These are phyloP conservation scores for Pyrrhoderma noxium DNA, from an alignment of 1,284 basidiomycete genomes.

Conservation along the genomic window DNA sequence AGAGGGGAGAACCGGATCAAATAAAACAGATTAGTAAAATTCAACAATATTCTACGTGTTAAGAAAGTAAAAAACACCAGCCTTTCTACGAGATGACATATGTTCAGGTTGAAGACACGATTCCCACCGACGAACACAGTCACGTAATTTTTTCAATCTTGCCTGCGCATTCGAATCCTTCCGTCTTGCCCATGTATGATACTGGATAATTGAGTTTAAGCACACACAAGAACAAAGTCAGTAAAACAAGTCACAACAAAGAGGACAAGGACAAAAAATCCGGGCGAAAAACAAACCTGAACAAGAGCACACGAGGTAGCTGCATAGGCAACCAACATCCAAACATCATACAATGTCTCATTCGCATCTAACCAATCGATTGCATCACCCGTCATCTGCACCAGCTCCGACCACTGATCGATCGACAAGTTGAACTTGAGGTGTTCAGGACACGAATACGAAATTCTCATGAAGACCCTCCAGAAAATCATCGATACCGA, in stretches of 20 bases:
- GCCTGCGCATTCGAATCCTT: slow-evolving; percentile 68
- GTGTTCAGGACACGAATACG: slow-evolving; percentile 79
- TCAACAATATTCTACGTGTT: too few species aligned
- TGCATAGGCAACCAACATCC: slow-evolving; percentile 81
- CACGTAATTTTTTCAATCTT: slow-evolving; percentile 72
- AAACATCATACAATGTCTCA: slow-evolving; percentile 78
- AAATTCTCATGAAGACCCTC: slow-evolving; percentile 93
- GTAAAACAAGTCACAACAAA: background rate
- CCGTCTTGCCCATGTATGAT: slow-evolving; percentile 86
- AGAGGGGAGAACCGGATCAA: background rate
- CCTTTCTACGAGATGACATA: slow-evolving; percentile 87
- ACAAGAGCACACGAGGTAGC: slow-evolving; percentile 87
- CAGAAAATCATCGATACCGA: slow-evolving; percentile 87
- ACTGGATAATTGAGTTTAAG: too few species aligned
- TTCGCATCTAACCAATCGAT: slow-evolving; percentile 88
- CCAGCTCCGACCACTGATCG: slow-evolving; percentile 71
- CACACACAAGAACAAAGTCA: too few species aligned
- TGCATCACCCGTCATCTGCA: slow-evolving; percentile 65
- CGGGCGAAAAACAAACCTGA: slow-evolving; percentile 49
- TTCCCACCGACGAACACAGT: slow-evolving; percentile 82
- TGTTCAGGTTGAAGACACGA: slow-evolving; percentile 72
- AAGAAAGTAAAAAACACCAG: slow-evolving; percentile 30
- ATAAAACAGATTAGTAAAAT: too few species aligned
- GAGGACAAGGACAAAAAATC: background rate
- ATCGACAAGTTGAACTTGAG: slow-evolving; percentile 79